Base-by-base conservation (phyloP, 345 rosid genomes). In the Erysimum cheiranthoides region DNA sequence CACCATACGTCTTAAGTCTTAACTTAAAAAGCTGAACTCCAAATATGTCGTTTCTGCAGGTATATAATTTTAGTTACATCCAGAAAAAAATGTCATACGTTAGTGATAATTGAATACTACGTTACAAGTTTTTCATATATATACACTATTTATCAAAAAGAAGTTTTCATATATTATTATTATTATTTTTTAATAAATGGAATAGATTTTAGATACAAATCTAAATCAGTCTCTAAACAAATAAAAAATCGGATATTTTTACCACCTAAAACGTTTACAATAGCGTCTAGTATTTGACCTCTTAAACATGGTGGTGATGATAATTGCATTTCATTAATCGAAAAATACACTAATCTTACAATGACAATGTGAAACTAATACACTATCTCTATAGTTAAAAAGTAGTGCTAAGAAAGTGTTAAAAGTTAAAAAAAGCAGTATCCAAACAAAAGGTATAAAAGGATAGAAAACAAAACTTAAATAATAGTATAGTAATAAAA, bases 391-490 rank as follows among this genome's bases (percentile, higher is more conserved):
- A 5, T 43, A 51, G 53, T n/a, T 45, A 28, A 50, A 69, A 53
- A 10, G 47, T 64, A 70, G 39, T 42, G 52, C 59, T 54, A 62
- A 27, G 80, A 53, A 76, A 49, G 35, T 1, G 46, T 64, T 58
- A 21, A 71, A 71, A 14, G 56, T 36, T 34, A 40, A 70, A 58
- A 21, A 21, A 68, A 70, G 61, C 60, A 70, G 45, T 21, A 76
- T 68, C 74, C 40, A 72, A 67, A 31, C 39, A 68, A 79, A 73
- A 73, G 70, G 61, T 61, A 49, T 68, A 43, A 74, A 67, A 73
- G 56, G 58, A 52, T 61, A 31, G 42, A 64, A 75, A 30, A 6
- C 7, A 60, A 50, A 27, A 17, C 10, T 3, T 0, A 62, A 32
- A 21, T 21, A 68, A 52, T 43, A 34, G 21, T 50, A 62, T 57